Evolutionary conservation across 495 filamentous ascomycete genomes (phyloP).

Genomic region (Daldinia concentrica): DNA sequence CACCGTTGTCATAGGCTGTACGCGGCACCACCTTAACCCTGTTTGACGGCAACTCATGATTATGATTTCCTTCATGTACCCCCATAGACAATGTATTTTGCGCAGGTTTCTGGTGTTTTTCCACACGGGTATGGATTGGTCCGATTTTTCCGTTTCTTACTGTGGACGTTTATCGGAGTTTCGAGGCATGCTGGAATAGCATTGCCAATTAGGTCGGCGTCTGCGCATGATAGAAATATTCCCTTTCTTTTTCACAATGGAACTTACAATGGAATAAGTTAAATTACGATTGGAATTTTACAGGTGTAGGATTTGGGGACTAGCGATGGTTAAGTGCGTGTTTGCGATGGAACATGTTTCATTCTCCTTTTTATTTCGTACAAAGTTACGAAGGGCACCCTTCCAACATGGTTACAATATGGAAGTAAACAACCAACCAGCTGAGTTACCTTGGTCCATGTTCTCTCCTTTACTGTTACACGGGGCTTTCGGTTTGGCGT

Average conservation of each 20-base stretch:
- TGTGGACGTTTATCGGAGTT: constrained; percentile 31
- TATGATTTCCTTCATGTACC: constrained; percentile 39
- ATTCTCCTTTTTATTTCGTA: constrained; percentile 21
- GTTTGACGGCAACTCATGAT: constrained; percentile 32
- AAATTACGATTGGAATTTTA: constrained; percentile 18
- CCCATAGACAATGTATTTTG: constrained; percentile 36
- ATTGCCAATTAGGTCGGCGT: constrained; percentile 31
- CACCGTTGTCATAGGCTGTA: constrained; percentile 42
- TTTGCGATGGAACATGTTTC: constrained; percentile 36
- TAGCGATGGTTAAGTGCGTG: constrained; percentile 21
- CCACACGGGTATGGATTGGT: constrained; percentile 13
- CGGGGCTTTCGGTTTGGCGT: constrained; percentile 26
- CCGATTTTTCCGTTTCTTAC: constrained; percentile 18
- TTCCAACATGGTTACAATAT: constrained; percentile 1
- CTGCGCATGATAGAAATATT: constrained; percentile 22
- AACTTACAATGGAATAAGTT: constrained; percentile 7
- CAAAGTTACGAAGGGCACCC: constrained; percentile 1
- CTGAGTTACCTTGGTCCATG: background rate
- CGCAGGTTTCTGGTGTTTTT: constrained; percentile 6
- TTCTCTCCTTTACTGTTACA: constrained; percentile 8
- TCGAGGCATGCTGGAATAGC: constrained; percentile 27
- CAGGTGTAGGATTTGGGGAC: constrained; percentile 16
- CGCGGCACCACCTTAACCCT: constrained; percentile 24
- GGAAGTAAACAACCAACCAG: constrained; percentile 3
- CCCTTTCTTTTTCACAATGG: constrained; percentile 2